Evolutionary conservation across 2,329 filamentous ascomycete genomes (phyloP).

Genomic region (Sporothrix schenckii): DNA sequence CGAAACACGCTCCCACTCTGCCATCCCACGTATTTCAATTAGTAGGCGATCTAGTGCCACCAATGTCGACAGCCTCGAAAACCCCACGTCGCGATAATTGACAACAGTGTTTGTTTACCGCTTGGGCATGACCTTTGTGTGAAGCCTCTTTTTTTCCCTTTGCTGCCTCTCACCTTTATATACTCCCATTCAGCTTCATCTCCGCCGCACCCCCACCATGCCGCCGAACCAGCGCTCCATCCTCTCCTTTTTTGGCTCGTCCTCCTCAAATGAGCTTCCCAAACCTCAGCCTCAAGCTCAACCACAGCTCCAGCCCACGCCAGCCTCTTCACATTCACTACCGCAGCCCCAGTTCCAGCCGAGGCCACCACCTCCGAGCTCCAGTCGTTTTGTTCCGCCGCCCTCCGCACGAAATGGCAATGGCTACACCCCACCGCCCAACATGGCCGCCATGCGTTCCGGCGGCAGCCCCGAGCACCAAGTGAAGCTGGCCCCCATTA

Average conservation of each 20-base stretch:
- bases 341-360: background rate
- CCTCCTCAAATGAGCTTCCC: slow-evolving; percentile 43
- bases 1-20: slow-evolving; percentile 3
- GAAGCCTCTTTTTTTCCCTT: background rate
- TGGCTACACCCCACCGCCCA: background rate
- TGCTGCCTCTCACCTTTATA: background rate
- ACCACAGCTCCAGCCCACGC: slow-evolving; percentile 22
- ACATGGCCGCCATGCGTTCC: background rate
- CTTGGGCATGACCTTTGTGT: background rate
- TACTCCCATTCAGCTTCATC: background rate
- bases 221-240: slow-evolving; percentile 53
- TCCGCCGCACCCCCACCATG: slow-evolving; percentile 25
- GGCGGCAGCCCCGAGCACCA: slow-evolving; percentile 30
- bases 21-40: background rate
- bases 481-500: slow-evolving; percentile 31
- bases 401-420: slow-evolving; percentile 25
- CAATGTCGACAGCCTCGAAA: background rate
- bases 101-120: background rate
- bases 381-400: slow-evolving; percentile 35
- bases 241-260: slow-evolving; percentile 63
- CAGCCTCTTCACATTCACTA: background rate
- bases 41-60: slow-evolving; percentile 3
- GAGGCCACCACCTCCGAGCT: slow-evolving; percentile 32
- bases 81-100: slow-evolving; percentile 1
- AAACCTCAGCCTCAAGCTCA: slow-evolving; percentile 2